These are phyloP conservation scores for Rhododendron mucronatum DNA, from an alignment of 148 eudicot genomes.

Conservation along the genomic window DNA sequence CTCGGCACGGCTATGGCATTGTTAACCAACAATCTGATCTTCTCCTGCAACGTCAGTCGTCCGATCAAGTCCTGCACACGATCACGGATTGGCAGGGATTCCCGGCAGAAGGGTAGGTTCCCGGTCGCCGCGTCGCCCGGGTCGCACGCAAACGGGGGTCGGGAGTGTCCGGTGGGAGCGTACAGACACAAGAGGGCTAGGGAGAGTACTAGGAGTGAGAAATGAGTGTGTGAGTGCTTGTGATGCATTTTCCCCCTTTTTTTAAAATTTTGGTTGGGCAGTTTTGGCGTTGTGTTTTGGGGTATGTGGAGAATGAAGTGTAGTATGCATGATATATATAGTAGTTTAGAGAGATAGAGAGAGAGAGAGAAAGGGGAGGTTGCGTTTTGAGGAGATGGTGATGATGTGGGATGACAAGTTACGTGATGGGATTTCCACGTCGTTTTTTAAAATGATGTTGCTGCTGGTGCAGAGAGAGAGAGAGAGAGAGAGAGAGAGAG, in stretches of 20 bases:
- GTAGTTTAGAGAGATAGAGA: not conserved
- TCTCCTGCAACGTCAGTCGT: constrained; percentile 68
- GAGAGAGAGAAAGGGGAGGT: constrained; percentile 2
- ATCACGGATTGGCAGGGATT: constrained; percentile 31
- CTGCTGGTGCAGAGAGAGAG: not conserved
- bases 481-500: not conserved
- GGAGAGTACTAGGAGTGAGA: constrained; percentile 8
- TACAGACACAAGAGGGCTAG: not conserved
- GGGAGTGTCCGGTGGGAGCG: constrained; percentile 19
- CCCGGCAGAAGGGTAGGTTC: constrained; percentile 55
- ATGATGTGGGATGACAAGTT: constrained; percentile 14
- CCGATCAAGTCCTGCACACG: constrained; percentile 68
- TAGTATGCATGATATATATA: constrained; percentile 24
- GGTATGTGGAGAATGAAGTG: not conserved
- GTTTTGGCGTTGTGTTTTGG: not conserved
- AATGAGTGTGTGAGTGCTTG: not conserved
- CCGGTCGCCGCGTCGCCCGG: constrained; percentile 41
- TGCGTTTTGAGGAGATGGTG: constrained; percentile 24
- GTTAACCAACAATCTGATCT: constrained; percentile 55
- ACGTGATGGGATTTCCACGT: constrained; percentile 45
- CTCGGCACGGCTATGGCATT: constrained; percentile 71
- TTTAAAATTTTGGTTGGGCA: not conserved
- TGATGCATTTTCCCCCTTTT: not conserved
- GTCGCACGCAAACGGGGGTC: constrained; percentile 74
- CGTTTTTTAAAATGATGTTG: not conserved